Percentiles rank a stretch among this genome's conserved stretches.
phyloP scores from a whole-genome alignment of 2,329 filamentous ascomycete species.

The Colletotrichum plurivorum region DNA sequence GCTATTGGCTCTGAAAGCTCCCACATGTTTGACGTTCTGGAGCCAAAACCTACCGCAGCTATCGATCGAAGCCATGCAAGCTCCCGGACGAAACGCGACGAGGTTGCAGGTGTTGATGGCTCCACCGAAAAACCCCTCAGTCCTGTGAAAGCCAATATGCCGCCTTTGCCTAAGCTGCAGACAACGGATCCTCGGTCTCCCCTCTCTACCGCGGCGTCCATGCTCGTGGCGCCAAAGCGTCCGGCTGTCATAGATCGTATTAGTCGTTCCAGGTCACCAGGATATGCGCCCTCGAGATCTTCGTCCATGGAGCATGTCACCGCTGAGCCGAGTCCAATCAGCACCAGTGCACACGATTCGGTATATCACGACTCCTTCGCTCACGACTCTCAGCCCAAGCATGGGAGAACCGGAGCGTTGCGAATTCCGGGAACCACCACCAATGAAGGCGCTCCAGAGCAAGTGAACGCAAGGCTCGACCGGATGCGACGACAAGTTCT shows the following conservation, averaged over 20 bases:
- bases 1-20: constrained; percentile 53
- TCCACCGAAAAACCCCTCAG: constrained; percentile 60
- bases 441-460: constrained; percentile 70
- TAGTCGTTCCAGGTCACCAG: constrained; percentile 60
- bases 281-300: constrained; percentile 64
- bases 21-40: constrained; percentile 56
- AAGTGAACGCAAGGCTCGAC: constrained; percentile 72
- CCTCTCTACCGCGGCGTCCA: constrained; percentile 52
- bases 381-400: constrained; percentile 60
- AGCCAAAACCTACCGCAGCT: constrained; percentile 51
- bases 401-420: constrained; percentile 60
- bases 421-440: constrained; percentile 70
- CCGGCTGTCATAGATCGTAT: constrained; percentile 71
- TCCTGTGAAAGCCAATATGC: constrained; percentile 54
- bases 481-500: constrained; percentile 89
- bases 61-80: constrained; percentile 45
- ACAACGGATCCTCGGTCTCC: constrained; percentile 49
- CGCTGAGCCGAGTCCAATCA: constrained; percentile 70
- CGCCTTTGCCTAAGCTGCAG: constrained; percentile 52
- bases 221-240: constrained; percentile 57
- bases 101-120: constrained; percentile 61
- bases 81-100: constrained; percentile 56
- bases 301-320: constrained; percentile 72
- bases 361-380: constrained; percentile 71
- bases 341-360: constrained; percentile 70